These are phyloP conservation scores for Tricholoma furcatifolium DNA, from an alignment of 768 basidiomycete genomes.

Conservation along the genomic window DNA sequence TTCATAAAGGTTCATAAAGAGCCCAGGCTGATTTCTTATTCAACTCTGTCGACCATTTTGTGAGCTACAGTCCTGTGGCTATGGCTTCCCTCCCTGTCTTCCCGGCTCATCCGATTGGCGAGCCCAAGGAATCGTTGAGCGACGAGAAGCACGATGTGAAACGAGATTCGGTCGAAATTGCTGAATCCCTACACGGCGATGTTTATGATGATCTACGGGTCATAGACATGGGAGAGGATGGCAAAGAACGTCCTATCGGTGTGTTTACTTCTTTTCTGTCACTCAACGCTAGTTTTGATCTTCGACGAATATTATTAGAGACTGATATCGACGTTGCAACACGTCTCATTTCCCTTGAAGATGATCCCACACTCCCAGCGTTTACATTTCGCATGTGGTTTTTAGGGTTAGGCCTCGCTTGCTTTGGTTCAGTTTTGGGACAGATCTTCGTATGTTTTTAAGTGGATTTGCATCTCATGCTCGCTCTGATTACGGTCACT, in stretches of 20 bases:
- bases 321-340: slow-evolving; percentile 46
- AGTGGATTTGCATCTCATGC: not conserved
- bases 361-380: slow-evolving; percentile 46
- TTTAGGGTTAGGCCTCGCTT: slow-evolving; percentile 51
- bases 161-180: slow-evolving; percentile 13
- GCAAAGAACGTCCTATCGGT: slow-evolving; percentile 51
- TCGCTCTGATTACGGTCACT: not conserved
- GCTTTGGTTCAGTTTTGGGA: slow-evolving; percentile 52
- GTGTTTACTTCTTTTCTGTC: not conserved
- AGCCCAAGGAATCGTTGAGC: not conserved
- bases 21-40: too few species aligned
- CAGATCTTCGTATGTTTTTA: slow-evolving; percentile 42
- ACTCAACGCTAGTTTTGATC: not conserved
- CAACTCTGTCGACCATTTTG: too few species aligned
- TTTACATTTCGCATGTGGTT: slow-evolving; percentile 60
- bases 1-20: too few species aligned
- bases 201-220: slow-evolving; percentile 17
- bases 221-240: slow-evolving; percentile 44
- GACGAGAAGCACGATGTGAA: slow-evolving; percentile 17
- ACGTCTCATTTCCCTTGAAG: slow-evolving; percentile 51
- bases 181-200: slow-evolving; percentile 12
- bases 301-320: slow-evolving; percentile 22
- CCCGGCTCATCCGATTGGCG: not conserved
- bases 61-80: too few species aligned
- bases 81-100: not conserved